A percentile compares a stretch with the other conserved stretches of the same genome.
phyloP scores from a whole-genome alignment of 176 grass and related monocot species.

The Zoysia pacifica region DNA sequence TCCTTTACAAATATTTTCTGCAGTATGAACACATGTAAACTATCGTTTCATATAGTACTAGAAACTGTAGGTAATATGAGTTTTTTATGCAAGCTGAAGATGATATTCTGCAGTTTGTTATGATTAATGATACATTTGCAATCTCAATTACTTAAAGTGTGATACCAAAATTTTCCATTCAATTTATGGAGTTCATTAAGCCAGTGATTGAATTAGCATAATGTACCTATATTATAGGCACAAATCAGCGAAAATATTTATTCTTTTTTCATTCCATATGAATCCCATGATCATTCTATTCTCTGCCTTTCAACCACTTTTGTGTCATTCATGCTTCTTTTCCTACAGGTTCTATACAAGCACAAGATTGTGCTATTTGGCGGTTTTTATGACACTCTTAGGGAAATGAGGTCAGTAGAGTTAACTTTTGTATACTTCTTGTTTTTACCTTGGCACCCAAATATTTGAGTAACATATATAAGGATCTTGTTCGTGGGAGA shows the following conservation, averaged over 20 bases:
- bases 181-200: constrained; percentile 11
- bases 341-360: constrained; percentile 84
- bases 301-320: background rate
- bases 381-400: constrained; percentile 97
- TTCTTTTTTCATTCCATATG: background rate
- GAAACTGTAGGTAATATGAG: constrained; percentile 17
- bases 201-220: background rate
- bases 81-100: constrained; percentile 16
- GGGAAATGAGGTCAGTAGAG: constrained; percentile 84
- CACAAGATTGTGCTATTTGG: constrained; percentile 98
- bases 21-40: constrained; percentile 11
- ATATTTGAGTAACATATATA: constrained; percentile 24
- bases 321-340: constrained; percentile 36
- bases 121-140: constrained; percentile 4
- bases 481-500: constrained; percentile 14
- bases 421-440: constrained; percentile 16
- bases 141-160: background rate
- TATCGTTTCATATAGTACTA: constrained; percentile 6
- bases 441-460: constrained; percentile 25
- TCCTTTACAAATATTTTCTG: constrained; percentile 7
- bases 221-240: background rate
- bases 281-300: background rate
- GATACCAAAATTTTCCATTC: background rate
- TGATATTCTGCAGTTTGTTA: background rate
- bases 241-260: background rate